Base-by-base conservation (phyloP, 768 basidiomycete species). In the Leccinum subtestaceum region DNA sequence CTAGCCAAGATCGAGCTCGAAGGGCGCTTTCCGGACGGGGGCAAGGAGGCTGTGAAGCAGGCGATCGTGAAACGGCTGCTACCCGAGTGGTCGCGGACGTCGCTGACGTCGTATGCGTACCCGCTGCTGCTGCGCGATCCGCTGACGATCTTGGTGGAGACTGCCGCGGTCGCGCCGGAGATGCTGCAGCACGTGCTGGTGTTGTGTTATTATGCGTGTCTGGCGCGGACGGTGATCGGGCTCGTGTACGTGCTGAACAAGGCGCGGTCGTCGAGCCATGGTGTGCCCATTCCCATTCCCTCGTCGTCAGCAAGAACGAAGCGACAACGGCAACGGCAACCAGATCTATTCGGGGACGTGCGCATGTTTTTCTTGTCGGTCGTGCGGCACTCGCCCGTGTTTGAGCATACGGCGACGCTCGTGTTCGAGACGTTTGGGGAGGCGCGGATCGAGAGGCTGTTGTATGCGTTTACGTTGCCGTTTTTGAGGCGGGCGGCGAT, bases 281-380 rank as follows among this genome's bases (percentile, higher is more conserved):
- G 79, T 12, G 74, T 77, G 6, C 83, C 76, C 53, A 69, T 43
- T n/a, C n/a, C 40, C n/a, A 2, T 8, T 0, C n/a, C 43, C 4
- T 45, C 43, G 2, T 45, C 43, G 11, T 45, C 43, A 11, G 40
- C 40, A 43, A 43, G n/a, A 43, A 43, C 43, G 17, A 40, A 9
- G 17, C 38, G 38, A 11, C 43, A 19, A 11, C 43, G 43, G 5
- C 19, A 19, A 45, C 43, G 43, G 11, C 43, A 45, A 19, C 80
- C 86, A 60, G 81, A 85, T 40, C 75, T 95, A 21, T 96, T 98
- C 68, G 89, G 91, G 6, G 88, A 91, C 62, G 81, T 95, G 17
- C 84, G 88, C 15, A 89, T 91, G 83, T 93, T 94, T 72, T 92
- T 92, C 77, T 90, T 91, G 81, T 93, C 89, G 1, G 89, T 93